Evolutionary conservation across 768 basidiomycete species (phyloP).

Genomic region (Russula dissimulans): DNA sequence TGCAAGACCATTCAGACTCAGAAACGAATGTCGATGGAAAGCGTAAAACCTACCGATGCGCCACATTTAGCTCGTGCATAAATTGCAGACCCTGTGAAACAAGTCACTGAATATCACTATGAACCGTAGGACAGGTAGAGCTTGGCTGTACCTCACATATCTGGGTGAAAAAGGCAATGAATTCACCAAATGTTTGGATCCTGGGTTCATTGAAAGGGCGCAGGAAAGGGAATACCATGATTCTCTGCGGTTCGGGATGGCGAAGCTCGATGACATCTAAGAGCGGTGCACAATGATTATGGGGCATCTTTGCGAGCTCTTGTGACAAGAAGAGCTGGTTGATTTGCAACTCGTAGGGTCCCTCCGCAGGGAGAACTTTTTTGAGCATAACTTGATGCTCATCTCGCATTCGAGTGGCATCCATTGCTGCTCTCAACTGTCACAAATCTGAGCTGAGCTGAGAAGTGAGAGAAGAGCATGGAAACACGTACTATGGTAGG

Average conservation of each 20-base stretch:
- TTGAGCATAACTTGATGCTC: slow-evolving; percentile 11
- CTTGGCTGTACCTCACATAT: slow-evolving; percentile 26
- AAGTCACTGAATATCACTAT: no score
- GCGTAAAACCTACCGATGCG: slow-evolving; percentile 23
- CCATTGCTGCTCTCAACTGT: slow-evolving; percentile 12
- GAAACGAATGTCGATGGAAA: no score
- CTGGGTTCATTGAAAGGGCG: slow-evolving; percentile 24
- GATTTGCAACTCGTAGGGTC: slow-evolving; percentile 6
- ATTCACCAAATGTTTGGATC: slow-evolving; percentile 31
- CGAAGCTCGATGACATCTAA: slow-evolving; percentile 20
- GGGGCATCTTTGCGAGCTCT: slow-evolving; percentile 19
- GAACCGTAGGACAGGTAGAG: background rate
- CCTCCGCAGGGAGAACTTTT: background rate
- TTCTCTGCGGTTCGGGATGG: background rate
- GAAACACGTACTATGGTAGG: slow-evolving; percentile 1
- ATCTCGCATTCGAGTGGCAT: slow-evolving; percentile 3
- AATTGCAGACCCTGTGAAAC: slow-evolving; percentile 21
- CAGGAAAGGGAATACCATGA: slow-evolving; percentile 31
- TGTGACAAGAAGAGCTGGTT: slow-evolving; percentile 12
- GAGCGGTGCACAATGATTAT: slow-evolving; percentile 24
- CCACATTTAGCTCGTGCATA: slow-evolving; percentile 22
- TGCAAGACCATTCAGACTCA: background rate
- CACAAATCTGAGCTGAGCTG: background rate
- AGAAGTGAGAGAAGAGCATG: background rate
- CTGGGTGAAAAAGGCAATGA: slow-evolving; percentile 27